Percentiles rank a stretch among this genome's conserved stretches.
Conservation (phyloP, 1,284 basidiomycete genomes). For the Irpex lacteus region DNA sequence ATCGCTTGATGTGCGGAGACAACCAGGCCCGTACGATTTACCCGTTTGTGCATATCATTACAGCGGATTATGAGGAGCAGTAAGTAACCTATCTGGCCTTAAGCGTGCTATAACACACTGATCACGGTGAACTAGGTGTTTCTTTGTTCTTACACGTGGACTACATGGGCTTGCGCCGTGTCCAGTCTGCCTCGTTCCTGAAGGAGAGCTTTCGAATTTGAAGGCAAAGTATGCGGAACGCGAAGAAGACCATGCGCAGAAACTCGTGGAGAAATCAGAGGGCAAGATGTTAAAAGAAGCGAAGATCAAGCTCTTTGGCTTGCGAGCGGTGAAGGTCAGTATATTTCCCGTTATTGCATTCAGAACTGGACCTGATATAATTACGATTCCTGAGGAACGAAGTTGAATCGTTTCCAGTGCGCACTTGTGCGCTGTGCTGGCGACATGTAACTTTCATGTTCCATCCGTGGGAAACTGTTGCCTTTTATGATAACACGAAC, state of each 20-base stretch:
- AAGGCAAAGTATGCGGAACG: neutral
- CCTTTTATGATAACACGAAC: too few species aligned
- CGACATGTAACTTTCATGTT: too few species aligned
- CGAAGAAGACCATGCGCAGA: neutral
- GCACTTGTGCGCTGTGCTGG: too few species aligned
- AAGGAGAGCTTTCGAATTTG: neutral
- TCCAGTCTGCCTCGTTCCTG: conserved; percentile 7
- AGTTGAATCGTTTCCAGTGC: too few species aligned
- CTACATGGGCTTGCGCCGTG: conserved; percentile 9
- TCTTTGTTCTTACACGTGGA: conserved; percentile 11
- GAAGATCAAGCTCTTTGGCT: conserved; percentile 1
- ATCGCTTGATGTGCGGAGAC: conserved; percentile 21
- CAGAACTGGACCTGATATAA: too few species aligned
- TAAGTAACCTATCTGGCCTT: conserved; percentile 27
- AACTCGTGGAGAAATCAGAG: neutral
- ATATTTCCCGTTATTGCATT: neutral
- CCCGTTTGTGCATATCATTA: conserved; percentile 29
- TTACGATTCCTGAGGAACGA: too few species aligned
- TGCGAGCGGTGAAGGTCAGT: conserved; percentile 8
- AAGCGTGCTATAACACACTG: neutral
- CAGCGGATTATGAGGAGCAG: conserved; percentile 37
- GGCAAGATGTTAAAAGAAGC: neutral
- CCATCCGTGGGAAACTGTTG: too few species aligned
- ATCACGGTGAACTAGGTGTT: conserved; percentile 1
- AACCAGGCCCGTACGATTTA: conserved; percentile 16